These are phyloP conservation scores for Arachnomyces sp. DNA, from an alignment of 2,329 filamentous ascomycete genomes.

Conservation along the genomic window DNA sequence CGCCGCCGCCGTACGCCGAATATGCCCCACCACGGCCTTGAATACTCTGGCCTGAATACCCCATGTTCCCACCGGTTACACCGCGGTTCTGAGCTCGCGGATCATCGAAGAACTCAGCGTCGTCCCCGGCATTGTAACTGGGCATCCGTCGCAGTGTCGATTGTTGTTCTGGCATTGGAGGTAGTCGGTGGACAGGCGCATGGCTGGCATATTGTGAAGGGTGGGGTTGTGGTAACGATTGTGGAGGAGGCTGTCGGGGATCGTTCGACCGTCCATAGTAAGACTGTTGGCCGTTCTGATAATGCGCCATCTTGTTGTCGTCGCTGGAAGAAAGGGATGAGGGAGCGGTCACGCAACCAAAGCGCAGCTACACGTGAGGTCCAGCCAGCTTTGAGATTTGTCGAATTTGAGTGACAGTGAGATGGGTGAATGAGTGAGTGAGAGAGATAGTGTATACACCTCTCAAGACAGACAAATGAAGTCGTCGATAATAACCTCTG, in stretches of 20 bases:
- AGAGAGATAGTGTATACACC: too few relatives aligned
- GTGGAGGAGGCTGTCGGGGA: constrained; percentile 21
- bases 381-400: too few relatives aligned
- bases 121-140: constrained; percentile 72
- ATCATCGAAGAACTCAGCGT: constrained; percentile 47
- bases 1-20: constrained; percentile 21
- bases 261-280: constrained; percentile 34
- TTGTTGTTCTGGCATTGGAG: constrained; percentile 29
- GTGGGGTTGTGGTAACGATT: constrained; percentile 21
- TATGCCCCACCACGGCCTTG: constrained; percentile 31
- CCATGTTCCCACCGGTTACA: constrained; percentile 28
- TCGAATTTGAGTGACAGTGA: too few relatives aligned
- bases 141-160: constrained; percentile 48
- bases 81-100: constrained; percentile 19
- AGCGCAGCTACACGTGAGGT: too few relatives aligned
- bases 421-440: too few relatives aligned
- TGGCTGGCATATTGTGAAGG: constrained; percentile 29
- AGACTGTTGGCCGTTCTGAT: constrained; percentile 45
- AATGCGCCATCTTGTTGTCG: constrained; percentile 44
- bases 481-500: too few relatives aligned
- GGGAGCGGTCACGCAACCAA: background rate
- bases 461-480: too few relatives aligned
- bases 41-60: constrained; percentile 24
- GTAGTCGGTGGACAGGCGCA: constrained; percentile 33
- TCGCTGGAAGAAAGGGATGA: background rate